Base-by-base conservation (phyloP, 139 green algal genomes). In the Tetraselmis striata region DNA sequence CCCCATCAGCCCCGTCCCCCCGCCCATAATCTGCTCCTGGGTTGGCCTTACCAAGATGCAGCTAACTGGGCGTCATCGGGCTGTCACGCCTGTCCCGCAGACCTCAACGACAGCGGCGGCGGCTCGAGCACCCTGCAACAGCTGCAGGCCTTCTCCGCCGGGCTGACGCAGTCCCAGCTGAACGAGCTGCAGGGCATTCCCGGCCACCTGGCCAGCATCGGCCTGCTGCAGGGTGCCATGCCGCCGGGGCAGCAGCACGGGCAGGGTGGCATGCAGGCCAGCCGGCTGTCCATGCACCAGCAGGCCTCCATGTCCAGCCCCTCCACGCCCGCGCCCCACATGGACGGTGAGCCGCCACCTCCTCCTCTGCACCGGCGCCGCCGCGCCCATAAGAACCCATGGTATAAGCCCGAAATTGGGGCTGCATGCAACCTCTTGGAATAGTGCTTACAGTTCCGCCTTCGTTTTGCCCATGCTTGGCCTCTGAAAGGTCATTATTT, bases 171-270 rank as follows among this genome's bases (percentile, higher is more conserved):
- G 29, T 32, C 31, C 28, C 77, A 80, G 23, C 77, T 80, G 77
- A 23, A 80, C 29, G 77, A 80, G 77, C 29, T 80, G 29, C 77
- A 80, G 23, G 77, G 77, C 77, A 67, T 67, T 5, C 45, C 45
- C 11, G 45, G 45, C 18, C 45, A 67, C 45, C 45, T 67, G 11
- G 45, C 45, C 5, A 67, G 45, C 45, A 67, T 67, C 45, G 45
- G 45, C 45, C 45, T 67, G 11, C 45, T 67, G 45, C 45, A 67
- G 45, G 45, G 45, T 18, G 18, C 5, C 45, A 18, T 18, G 18
- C 45, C 45, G 45, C 45, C 45, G 18, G 45, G 45, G 45, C 45
- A 67, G 45, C 45, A 67, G 18, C 11, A 18, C 45, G 11, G 18
- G 45, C 45, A 67, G 18, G 45, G 45, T 18, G 11, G 18, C 45